Evolutionary conservation across 257 asterid genomes (phyloP).

Genomic region (Solanum virginianum): DNA sequence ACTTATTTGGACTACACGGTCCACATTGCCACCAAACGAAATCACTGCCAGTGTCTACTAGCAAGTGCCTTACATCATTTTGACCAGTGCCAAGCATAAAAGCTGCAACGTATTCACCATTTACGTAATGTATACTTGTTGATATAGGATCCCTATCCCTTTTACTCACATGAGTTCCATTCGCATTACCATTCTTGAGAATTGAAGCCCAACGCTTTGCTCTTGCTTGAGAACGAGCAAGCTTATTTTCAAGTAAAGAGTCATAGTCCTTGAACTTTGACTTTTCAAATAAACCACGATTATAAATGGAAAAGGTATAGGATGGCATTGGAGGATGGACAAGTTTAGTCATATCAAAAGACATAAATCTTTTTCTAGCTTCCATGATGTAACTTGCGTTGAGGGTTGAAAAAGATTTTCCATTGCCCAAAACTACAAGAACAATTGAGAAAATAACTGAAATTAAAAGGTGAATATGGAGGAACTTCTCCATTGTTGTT

Average conservation of each 20-base stretch:
- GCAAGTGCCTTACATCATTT: not conserved
- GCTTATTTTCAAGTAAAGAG: not conserved
- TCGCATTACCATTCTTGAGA: not conserved
- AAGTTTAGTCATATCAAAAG: not conserved
- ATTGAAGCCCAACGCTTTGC: not conserved
- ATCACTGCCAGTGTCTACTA: not conserved
- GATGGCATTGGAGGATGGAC: not conserved
- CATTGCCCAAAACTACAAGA: not conserved
- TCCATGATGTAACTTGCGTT: not conserved
- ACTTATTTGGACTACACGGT: not conserved
- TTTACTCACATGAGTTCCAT: too few species aligned
- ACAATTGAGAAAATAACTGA: not conserved
- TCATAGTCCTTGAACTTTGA: not conserved
- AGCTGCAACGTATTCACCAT: not conserved
- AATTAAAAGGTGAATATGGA: not conserved
- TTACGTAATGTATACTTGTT: not conserved
- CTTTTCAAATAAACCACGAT: not conserved
- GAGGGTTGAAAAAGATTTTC: not conserved
- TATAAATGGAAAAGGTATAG: not conserved
- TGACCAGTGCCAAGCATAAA: not conserved
- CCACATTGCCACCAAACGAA: not conserved
- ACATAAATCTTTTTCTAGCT: not conserved
- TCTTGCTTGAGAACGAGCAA: not conserved
- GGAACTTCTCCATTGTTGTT: not conserved
- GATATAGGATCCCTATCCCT: too few species aligned